Base-by-base conservation (phyloP, 345 rosid genomes). In the Abelmoschus esculentus region DNA sequence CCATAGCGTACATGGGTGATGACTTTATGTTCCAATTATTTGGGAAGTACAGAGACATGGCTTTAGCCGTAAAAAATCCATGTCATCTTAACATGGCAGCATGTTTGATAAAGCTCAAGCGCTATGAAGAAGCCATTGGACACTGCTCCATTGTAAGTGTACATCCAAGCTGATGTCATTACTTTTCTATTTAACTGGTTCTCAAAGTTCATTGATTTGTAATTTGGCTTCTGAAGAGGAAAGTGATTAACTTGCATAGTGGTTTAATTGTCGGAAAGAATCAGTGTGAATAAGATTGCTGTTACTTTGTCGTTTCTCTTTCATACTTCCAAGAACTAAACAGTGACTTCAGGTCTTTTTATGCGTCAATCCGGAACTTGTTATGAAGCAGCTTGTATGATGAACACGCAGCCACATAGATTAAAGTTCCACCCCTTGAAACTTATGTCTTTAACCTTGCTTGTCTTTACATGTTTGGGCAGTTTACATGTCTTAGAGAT, bases 21-120 rank as follows among this genome's bases (percentile, higher is more conserved):
- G 97, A 93, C 78, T 93, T 93, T 73, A 93, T 93, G 96, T 91
- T 93, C 81, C 98, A 91, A 79, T 82, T 91, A 72, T 91, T 91
- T 79, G 98, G 97, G 71, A 93, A 93, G 84, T 91, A 85, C 72
- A 86, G 86, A 58, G 99, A 93, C 78, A 91, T 91, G 97, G 99
- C 99, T 60, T 80, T 91, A 79, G 97, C 99, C 34, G 99, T 93
- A 31, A 93, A 93, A 78, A 91, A 91, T 81, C 99, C 99, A 69
- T 95, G 95, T 75, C 98, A 93, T 77, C 85, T 91, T 61, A 93
- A 93, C 82, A 89, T 81, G 76, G 97, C 98, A 31, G 97, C 97
- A 36, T 91, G 95, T 80, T 73, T 91, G 49, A 88, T 91, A 78
- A 93, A 93, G 86, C 88, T 89, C 49, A 86, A 83, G 77, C 90